Base-by-base conservation (phyloP, 2,329 filamentous ascomycete genomes). In the Colletotrichum tropicicola region DNA sequence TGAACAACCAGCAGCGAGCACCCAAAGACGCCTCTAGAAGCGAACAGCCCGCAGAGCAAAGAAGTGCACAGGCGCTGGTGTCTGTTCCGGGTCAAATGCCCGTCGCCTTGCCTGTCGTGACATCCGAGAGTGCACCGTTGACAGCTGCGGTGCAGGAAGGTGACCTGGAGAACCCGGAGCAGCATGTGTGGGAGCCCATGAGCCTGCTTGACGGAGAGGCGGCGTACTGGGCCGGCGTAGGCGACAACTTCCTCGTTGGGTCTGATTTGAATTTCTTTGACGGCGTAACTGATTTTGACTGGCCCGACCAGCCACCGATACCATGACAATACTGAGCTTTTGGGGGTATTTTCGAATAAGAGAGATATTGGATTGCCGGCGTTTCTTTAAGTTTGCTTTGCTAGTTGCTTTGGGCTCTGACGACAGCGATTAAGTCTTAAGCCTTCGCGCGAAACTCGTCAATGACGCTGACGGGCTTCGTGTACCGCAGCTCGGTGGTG, bases 381-480 rank as follows among this genome's bases (percentile, higher is more conserved):
- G n/a, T n/a, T n/a, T n/a, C n/a, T n/a, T n/a, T n/a, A n/a, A n/a
- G n/a, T n/a, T n/a, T n/a, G n/a, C n/a, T n/a, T n/a, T n/a, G n/a
- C n/a, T n/a, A n/a, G n/a, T n/a, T n/a, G n/a, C n/a, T n/a, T n/a
- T n/a, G n/a, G n/a, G n/a, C n/a, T n/a, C n/a, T n/a, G n/a, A n/a
- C n/a, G n/a, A n/a, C n/a, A n/a, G n/a, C n/a, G n/a, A n/a, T n/a
- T n/a, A n/a, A n/a, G n/a, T n/a, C n/a, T 15, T 39, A 57, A 8
- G 54, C 43, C 12, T 30, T 48, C 4, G 28, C 41, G 1, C 60
- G 55, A n/a, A 66, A 68, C 39, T 68, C 66, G n/a, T 68, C 66
- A 8, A 68, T 68, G 15, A 68, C 66, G 41, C 66, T 68, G 30
- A 35, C 25, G 3, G 66, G 66, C 49, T 68, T 68, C 4, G 53